Evolutionary conservation across 1,284 basidiomycete genomes (phyloP), one percentile per base, ranked within the genome.

Genomic region (Sporisorium iseilematis-ciliati): DNA sequence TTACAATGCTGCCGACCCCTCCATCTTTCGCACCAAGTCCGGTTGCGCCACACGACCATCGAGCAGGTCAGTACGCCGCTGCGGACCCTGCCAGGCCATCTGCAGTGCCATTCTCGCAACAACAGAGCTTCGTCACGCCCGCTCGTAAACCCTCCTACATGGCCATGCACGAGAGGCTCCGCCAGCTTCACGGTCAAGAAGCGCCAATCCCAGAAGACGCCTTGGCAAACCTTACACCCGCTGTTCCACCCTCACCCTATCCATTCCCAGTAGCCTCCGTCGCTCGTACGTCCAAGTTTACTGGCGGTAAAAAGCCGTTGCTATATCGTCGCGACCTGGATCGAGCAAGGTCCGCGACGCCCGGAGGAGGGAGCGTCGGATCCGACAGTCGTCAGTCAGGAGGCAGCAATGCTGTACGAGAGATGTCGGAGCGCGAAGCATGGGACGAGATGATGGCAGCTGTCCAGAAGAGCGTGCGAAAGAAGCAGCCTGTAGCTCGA

Each of bases 381-480:
- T 81, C 83, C 21, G 82, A 84, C 35, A 82, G 82, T 50, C 65
- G 82, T 18, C 77, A 80, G 50, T 84, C 83, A 2, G 83, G 83
- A 31, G 83, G 83, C 12, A 83, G 80, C 53, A 84, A 82, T 35
- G 77, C 72, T 21, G 77, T 82, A 46, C 79, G 83, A 31, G 81
- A 82, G n/a, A 65, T 82, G 40, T 80, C 80, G 29, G 83, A 84
- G 58, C 68, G 77, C 4, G 80, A 84, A 52, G 83, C 83, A 3
- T 84, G 81, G 81, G 69, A 79, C 33, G 75, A 79, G 52, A 79
- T 84, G 76, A 80, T 80, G 80, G 65, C 67, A 10, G 83, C 82
- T 2, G 82, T 83, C 6, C 70, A 79, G 65, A 78, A 77, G 55
- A 84, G 82, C 58, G 82, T 79, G 8, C 71, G 79, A 40, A 83